Evolutionary conservation across 192 early-diverging fungal genomes (phyloP), one percentile per base, ranked within the genome.

Genomic region (Coemansia biformis): DNA sequence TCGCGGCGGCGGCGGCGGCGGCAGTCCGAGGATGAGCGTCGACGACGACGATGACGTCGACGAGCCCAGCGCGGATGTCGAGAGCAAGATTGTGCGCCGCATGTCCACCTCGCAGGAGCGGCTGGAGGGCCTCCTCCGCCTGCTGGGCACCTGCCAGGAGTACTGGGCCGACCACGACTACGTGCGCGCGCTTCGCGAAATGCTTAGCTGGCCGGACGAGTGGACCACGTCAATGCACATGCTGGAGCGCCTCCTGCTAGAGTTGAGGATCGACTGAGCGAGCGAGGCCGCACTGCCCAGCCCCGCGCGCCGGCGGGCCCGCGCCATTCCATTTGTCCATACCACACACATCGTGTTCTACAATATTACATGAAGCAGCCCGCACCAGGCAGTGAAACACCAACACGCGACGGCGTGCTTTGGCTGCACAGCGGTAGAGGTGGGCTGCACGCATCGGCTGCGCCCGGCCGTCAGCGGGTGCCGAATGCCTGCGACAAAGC

Each of bases 161-260:
- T 73, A 73, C 38, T 73, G 69, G 69, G 69, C 69, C 19, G 69
- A 73, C 53, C 69, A 73, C 33, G 69, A 73, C 32, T 73, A 73
- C 24, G 62, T 73, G 13, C 57, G 47, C 29, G 31, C 61, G 33
- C 48, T 73, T 33, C 57, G 58, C 14, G 56, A 59, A 13, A 60
- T 73, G 58, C 69, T 73, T 14, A 32, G 56, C 41, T 73, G 69
- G 69, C 69, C 69, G 17, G 69, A 73, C 51, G 69, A 73, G 39
- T 73, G 69, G 69, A 73, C 69, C 30, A 65, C 69, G 9, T 73
- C 69, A 13, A 73, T 73, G 69, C 69, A 73, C n/a, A 73, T 73
- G 62, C 62, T 73, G 8, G 69, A 73, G 40, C 62, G 62, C 7
- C 37, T 73, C 29, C 46, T 73, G n/a, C 58, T 73, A 13, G 69